These are phyloP conservation scores for Cyamopsis tetragonoloba DNA, from an alignment of 306 rosid genomes.

Conservation along the genomic window DNA sequence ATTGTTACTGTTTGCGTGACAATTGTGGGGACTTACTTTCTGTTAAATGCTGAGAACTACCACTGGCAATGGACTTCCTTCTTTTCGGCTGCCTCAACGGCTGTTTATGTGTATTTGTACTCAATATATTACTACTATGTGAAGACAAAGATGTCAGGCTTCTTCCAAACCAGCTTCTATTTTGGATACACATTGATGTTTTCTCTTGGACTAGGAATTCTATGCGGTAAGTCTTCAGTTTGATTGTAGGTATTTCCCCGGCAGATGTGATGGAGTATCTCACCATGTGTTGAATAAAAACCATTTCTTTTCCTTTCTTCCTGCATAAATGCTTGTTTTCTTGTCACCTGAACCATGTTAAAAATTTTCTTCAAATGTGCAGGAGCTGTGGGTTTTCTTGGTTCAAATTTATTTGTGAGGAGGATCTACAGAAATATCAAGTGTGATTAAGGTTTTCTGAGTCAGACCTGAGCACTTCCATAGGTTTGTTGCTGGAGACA, in stretches of 20 bases:
- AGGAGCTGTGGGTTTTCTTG: conserved; percentile 98
- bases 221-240: conserved; percentile 72
- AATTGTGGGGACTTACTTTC: conserved; percentile 94
- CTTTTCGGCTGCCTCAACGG: conserved; percentile 98
- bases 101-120: conserved; percentile 91
- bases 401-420: conserved; percentile 93
- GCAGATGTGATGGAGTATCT: not conserved
- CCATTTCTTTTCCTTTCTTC: not conserved
- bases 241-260: conserved; percentile 1
- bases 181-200: conserved; percentile 99
- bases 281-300: not conserved
- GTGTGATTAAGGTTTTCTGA: conserved; percentile 61
- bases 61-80: conserved; percentile 99
- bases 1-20: conserved; percentile 98
- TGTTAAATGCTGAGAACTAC: conserved; percentile 97
- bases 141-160: conserved; percentile 99
- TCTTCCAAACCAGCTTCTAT: conserved; percentile 98
- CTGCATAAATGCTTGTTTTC: not conserved
- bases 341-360: conserved; percentile 13
- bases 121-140: conserved; percentile 87
- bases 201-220: conserved; percentile 95
- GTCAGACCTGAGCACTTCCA: conserved; percentile 46
- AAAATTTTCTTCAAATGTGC: conserved; percentile 20
- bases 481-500: conserved; percentile 28
- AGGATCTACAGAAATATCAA: conserved; percentile 98